Conservation (phyloP, 2,329 filamentous ascomycete species). For the Pestalotiopsis sp. region DNA sequence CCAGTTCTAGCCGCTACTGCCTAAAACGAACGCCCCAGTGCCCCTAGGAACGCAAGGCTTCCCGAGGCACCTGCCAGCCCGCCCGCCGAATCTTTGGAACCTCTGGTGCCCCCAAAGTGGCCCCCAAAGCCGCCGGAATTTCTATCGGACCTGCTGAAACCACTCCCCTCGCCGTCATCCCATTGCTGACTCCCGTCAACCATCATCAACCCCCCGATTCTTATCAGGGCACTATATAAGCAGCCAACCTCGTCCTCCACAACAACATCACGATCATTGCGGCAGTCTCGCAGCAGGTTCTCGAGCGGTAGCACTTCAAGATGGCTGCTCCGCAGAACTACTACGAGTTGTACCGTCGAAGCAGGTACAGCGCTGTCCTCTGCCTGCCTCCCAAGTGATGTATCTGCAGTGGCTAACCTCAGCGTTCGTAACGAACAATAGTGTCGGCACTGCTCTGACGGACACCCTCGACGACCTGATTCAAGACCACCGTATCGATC, state of each 20-base stretch:
- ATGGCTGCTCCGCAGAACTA: slow-evolving; percentile 56
- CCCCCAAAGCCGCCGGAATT: background rate
- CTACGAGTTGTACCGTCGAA: slow-evolving; percentile 98
- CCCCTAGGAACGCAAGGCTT: background rate
- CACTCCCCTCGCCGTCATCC: background rate
- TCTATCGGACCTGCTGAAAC: background rate
- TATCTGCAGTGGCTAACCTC: slow-evolving; percentile 23
- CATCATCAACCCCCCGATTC: background rate
- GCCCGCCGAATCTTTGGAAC: background rate
- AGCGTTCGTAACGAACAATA: slow-evolving; percentile 43
- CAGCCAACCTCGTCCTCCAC: slow-evolving; percentile 13
- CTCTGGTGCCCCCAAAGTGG: background rate
- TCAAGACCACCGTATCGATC: slow-evolving; percentile 91
- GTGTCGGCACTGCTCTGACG: slow-evolving; percentile 89
- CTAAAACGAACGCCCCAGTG: background rate
- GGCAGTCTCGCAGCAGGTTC: slow-evolving; percentile 5
- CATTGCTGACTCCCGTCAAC: slow-evolving; percentile 11
- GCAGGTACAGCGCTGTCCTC: slow-evolving; percentile 69
- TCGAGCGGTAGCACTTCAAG: slow-evolving; percentile 17
- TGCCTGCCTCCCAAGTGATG: slow-evolving; percentile 14
- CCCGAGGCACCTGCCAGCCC: background rate
- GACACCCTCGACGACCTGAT: slow-evolving; percentile 98
- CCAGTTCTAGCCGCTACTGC: background rate
- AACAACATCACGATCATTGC: slow-evolving; percentile 12
- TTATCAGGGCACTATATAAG: slow-evolving; percentile 14